Base-by-base conservation (phyloP, 805 yeast genomes). In the Hanseniaspora lachancei region DNA sequence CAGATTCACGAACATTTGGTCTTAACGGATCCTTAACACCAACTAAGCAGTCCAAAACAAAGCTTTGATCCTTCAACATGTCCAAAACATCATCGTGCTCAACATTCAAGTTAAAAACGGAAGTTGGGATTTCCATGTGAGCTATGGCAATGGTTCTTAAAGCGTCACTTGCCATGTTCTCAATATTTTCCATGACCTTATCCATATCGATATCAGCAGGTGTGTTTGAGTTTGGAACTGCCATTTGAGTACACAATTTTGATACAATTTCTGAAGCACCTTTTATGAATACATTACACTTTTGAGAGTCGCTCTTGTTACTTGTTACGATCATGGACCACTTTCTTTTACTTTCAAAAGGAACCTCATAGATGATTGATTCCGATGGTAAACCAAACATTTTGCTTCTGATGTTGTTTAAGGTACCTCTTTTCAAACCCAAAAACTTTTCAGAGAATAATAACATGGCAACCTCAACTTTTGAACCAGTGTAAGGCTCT, bases 1-100 rank as follows among this genome's bases (percentile, higher is more conserved):
- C 96, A 1, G 98, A 95, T 44, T 83, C 81, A n/a, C 80, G 76
- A 10, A 93, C 97, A 59, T 96, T 97, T 5, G 77, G 78, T 62
- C 97, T 82, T 58, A 93, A 74, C 0, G 98, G 98, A 71, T 93
- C 98, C 71, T 88, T 91, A 63, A 93, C 87, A 60, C 97, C 99
- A 42, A 89, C 89, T 43, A 91, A 70, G 54, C 82, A 80, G 64
- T 91, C 84, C 41, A 89, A 72, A 2, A 75, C 69, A 57, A 86
- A 2, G 62, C 47, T 15, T 12, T 52, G 38, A 10, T 44, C 39
- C 8, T 43, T 13, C 63, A 44, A 29, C 47, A 44, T 44, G 9
- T 29, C 47, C 7, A 44, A 29, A 9, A 51, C 43, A 43, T 52
- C 46, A 29, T 52, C 49, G n/a, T 38, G 41, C 15, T 38, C 49